A percentile compares a stretch with the other conserved stretches of the same genome.
Evolutionary conservation across 352 stramenopile genomes (phyloP).

Genomic region (Pilasporangium apinafurcum): DNA sequence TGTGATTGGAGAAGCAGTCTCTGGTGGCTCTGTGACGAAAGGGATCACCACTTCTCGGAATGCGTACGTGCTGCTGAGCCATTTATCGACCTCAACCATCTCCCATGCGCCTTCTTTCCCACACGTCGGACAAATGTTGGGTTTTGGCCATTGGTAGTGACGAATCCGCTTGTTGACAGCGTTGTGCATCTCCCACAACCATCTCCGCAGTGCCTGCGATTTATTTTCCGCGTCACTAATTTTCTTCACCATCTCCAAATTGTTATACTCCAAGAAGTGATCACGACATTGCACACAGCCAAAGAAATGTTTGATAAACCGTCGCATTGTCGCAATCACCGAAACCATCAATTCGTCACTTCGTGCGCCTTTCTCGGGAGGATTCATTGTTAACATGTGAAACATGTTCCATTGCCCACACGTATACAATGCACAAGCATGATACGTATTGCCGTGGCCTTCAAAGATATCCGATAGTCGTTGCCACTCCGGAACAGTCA

Average conservation of each 20-base stretch:
- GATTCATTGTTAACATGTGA: slow-evolving; percentile 81
- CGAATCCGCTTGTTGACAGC: slow-evolving; percentile 72
- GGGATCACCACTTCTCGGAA: slow-evolving; percentile 55
- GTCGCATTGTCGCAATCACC: slow-evolving; percentile 67
- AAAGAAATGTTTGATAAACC: slow-evolving; percentile 85
- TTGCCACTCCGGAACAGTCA: slow-evolving; percentile 58
- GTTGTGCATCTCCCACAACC: slow-evolving; percentile 85
- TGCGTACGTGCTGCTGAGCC: slow-evolving; percentile 52
- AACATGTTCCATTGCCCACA: slow-evolving; percentile 86
- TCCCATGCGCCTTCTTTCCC: slow-evolving; percentile 53
- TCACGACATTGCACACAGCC: slow-evolving; percentile 71
- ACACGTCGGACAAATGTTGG: slow-evolving; percentile 61
- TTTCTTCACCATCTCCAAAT: slow-evolving; percentile 53
- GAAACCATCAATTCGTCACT: slow-evolving; percentile 51
- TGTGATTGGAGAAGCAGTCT: slow-evolving; percentile 3
- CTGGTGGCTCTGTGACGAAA: slow-evolving; percentile 10
- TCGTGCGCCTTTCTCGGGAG: slow-evolving; percentile 23
- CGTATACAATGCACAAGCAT: slow-evolving; percentile 70
- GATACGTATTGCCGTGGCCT: slow-evolving; percentile 56
- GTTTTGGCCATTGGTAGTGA: slow-evolving; percentile 75
- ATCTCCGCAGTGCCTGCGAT: slow-evolving; percentile 52
- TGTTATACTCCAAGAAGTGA: slow-evolving; percentile 78
- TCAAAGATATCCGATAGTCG: slow-evolving; percentile 53
- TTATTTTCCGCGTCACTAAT: slow-evolving; percentile 67
- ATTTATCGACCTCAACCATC: slow-evolving; percentile 69